A percentile compares a stretch with the other conserved stretches of the same genome.
Conservation (phyloP, 1,284 basidiomycete genomes). For the Trametes polyzona region DNA sequence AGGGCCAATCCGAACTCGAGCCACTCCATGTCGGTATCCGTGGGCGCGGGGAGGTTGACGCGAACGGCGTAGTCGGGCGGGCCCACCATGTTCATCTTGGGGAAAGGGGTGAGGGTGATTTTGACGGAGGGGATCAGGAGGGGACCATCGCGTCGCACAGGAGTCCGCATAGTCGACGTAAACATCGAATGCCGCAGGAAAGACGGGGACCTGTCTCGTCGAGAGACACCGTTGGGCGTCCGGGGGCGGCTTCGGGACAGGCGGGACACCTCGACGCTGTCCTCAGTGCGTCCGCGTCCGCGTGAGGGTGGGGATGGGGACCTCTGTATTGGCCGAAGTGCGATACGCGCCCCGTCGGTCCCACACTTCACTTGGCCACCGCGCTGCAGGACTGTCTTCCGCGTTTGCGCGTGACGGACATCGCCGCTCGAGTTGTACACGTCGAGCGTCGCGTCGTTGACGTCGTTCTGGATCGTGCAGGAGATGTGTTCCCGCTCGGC, state of each 20-base stretch:
- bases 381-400: conserved; percentile 62
- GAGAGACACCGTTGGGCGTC: conserved; percentile 32
- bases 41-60: conserved; percentile 56
- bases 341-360: conserved; percentile 60
- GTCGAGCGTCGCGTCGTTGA: conserved; percentile 53
- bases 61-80: conserved; percentile 62
- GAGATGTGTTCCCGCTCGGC: conserved; percentile 62
- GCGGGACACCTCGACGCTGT: conserved; percentile 26
- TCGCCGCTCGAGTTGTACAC: conserved; percentile 64
- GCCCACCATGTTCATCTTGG: conserved; percentile 26
- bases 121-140: conserved; percentile 65
- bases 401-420: conserved; percentile 59
- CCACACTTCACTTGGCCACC: conserved; percentile 59
- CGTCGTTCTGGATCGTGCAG: conserved; percentile 60
- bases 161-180: conserved; percentile 30
- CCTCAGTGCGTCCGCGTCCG: conserved; percentile 20
- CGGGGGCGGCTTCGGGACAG: conserved; percentile 39
- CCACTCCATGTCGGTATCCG: conserved; percentile 62
- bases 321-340: conserved; percentile 43
- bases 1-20: conserved; percentile 77
- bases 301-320: conserved; percentile 20
- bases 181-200: conserved; percentile 32
- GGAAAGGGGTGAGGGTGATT: conserved; percentile 57
- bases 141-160: conserved; percentile 55
- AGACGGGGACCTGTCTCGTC: conserved; percentile 30